Base-by-base conservation (phyloP, 192 early-diverging fungal genomes). In the Coemansia sp. region DNA sequence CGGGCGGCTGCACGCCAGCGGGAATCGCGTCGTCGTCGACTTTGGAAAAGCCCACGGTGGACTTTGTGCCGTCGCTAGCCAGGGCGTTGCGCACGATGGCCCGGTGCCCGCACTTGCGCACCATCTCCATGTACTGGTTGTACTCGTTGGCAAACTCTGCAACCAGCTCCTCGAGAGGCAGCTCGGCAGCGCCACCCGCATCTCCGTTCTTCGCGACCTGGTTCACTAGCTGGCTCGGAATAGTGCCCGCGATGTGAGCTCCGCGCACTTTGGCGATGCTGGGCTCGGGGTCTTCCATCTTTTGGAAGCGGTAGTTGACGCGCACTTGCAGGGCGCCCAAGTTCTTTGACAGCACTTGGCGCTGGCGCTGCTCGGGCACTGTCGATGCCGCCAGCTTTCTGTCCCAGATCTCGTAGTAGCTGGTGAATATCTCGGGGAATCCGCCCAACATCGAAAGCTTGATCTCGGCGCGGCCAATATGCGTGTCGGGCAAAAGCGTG, bases 371-470 rank as follows among this genome's bases (percentile, higher is more conserved):
- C 25, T 87, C 84, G 10, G 89, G 86, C 47, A 86, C 86, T 7
- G 87, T 88, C 32, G 88, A 86, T 7, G 76, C 74, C 0, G 91
- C 81, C 62, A 87, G 71, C 56, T 86, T 89, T 59, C 86, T 83
- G 67, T 92, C 89, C 91, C 91, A 92, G 29, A 92, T 88, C 62
- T 92, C 91, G 63, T 91, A 91, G 61, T 89, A 92, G 67, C 84
- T 89, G 19, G 86, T 88, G 51, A 91, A 91, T n/a, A 85, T 79
- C 40, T 87, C 83, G 2, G 91, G 91, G 51, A 92, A 83, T 3
- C 87, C 86, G 10, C 86, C 78, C 7, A 92, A 69, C 22, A 84
- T 79, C 14, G 81, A 79, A 0, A 91, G 57, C 22, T 86, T 82
- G 40, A 92, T 86, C 73, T 92, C 91, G 5, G 87, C 84, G 14